Base-by-base conservation (phyloP, 2,329 filamentous ascomycete genomes). In the Thyridium curvatum region DNA sequence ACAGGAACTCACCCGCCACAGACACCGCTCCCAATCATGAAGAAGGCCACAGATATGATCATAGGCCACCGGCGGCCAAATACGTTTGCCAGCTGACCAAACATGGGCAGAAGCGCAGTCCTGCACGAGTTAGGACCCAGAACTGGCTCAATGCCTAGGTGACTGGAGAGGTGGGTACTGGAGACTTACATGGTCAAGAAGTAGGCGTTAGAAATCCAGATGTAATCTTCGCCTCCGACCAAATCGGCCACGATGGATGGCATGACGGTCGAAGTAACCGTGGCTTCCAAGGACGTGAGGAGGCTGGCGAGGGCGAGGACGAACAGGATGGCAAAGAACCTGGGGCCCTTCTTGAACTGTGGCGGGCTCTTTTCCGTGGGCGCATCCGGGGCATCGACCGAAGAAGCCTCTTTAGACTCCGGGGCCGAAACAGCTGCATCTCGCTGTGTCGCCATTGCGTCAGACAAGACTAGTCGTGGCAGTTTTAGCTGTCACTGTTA, bases 21-120 rank as follows among this genome's bases (percentile, higher is more conserved):
- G 28, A 16, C 28, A 14, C 38, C 28, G 32, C 30, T 30, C 13
- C 16, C 30, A 29, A 45, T 16, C 3, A 26, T 38, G 37, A 43
- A 47, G n/a, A 45, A 8, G 13, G 30, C 35, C 5, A 45, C 32
- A 5, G 35, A 35, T n/a, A 41, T 13, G 1, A 55, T 35, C n/a
- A 43, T 41, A 12, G 43, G 32, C 41, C 40, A 44, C n/a, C 48
- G 40, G 3, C 52, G 52, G 7, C 52, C 53, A 26, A 51, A 53
- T 8, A 56, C 28, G 41, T 53, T 48, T 36, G 43, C 42, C 2
- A 52, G 30, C 39, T 56, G 52, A 3, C 52, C 51, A 15, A 45
- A 50, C 4, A 53, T 32, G 13, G 51, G 52, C 34, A 43, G 42
- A 8, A 51, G 31, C 17, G 46, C 48, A 8, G 51, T 43, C 32